Conservation (phyloP, 2,329 filamentous ascomycete genomes). For the Phialophora chinensis region DNA sequence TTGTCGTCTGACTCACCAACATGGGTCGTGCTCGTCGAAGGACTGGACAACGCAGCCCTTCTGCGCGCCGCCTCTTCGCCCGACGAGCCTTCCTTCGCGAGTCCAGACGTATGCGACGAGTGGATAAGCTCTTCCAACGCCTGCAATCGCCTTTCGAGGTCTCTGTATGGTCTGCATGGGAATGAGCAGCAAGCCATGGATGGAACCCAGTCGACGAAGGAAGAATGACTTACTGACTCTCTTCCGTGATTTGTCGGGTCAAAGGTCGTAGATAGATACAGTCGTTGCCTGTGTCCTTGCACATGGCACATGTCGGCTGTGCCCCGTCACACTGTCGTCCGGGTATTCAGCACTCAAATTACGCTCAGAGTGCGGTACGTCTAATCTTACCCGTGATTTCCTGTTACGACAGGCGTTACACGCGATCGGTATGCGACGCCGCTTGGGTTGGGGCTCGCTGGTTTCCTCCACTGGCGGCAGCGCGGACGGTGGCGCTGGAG, state of each 20-base stretch:
- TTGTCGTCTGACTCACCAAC: not conserved
- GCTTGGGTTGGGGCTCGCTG: not conserved
- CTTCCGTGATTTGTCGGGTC: not conserved
- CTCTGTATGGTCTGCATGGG: too few relatives aligned
- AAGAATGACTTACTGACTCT: not conserved
- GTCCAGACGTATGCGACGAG: too few relatives aligned
- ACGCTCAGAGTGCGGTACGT: too few relatives aligned
- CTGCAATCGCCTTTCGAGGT: too few relatives aligned
- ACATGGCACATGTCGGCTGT: not conserved
- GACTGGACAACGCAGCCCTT: too few relatives aligned
- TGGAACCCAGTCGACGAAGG: not conserved
- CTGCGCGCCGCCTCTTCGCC: too few relatives aligned
- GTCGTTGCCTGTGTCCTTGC: not conserved
- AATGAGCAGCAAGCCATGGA: too few relatives aligned
- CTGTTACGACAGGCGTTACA: not conserved
- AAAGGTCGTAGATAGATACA: constrained; percentile 6
- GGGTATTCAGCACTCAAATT: too few relatives aligned
- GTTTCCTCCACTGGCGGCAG: not conserved
- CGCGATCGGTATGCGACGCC: not conserved
- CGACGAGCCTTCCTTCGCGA: too few relatives aligned
- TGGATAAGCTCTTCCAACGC: too few relatives aligned
- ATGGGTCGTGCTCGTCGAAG: not conserved
- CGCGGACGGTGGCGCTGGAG: not conserved
- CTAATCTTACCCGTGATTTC: not conserved
- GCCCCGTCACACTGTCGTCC: not conserved